Conservation (phyloP, 169 alveolate genomes). For the Plasmodium cynomolgi region DNA sequence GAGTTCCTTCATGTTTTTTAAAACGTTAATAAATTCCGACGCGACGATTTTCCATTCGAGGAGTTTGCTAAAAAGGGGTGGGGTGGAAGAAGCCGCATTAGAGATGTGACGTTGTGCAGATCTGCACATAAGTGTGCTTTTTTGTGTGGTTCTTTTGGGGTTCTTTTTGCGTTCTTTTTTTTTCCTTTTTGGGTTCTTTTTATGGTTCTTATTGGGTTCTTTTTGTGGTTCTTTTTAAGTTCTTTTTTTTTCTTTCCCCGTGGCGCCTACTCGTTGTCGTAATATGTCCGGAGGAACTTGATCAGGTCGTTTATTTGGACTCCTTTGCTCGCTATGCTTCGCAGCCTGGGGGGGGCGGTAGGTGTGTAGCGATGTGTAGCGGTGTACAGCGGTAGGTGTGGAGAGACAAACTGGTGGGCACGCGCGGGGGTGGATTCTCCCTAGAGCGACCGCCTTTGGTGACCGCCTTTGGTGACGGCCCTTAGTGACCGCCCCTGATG, state of each 20-base stretch:
- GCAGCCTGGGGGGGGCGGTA: slow-evolving; percentile 11
- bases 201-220: not conserved
- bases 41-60: slow-evolving; percentile 71
- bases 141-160: not conserved
- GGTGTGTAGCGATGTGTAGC: not conserved
- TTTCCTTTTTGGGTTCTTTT: not conserved
- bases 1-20: slow-evolving; percentile 58
- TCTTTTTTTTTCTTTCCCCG: not conserved
- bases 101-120: not conserved
- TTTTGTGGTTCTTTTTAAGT: no score
- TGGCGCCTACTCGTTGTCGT: slow-evolving; percentile 61
- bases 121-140: not conserved
- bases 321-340: slow-evolving; percentile 24
- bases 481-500: no score
- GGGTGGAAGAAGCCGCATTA: not conserved
- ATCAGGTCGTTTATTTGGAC: slow-evolving; percentile 60
- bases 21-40: slow-evolving; percentile 50
- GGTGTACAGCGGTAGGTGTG: not conserved
- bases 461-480: no score
- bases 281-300: slow-evolving; percentile 60
- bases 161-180: not conserved
- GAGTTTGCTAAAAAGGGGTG: slow-evolving; percentile 35
- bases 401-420: not conserved
- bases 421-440: not conserved
- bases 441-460: not conserved